Evolutionary conservation across 2,329 filamentous ascomycete species (phyloP), one percentile per base, ranked within the genome.

Genomic region (Calonectria fujianensis): DNA sequence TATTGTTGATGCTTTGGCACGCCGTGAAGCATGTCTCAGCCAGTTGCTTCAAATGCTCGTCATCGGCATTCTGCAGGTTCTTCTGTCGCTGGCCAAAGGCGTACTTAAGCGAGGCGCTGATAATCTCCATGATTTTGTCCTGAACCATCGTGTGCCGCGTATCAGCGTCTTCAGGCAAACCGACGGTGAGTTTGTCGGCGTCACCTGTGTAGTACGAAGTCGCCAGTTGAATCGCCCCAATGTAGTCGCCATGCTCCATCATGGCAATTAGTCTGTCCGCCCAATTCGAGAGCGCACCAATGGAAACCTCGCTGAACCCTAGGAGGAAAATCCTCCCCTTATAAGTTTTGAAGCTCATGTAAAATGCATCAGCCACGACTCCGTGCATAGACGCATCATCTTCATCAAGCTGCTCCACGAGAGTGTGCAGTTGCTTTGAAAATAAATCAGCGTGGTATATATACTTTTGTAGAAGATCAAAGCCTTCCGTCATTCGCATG

Each of bases 181-280:
- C 97, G 70, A 99, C 95, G 0, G 97, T 98, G 66, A 98, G 90
- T 84, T 97, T 98, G 84, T 98, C 95, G n/a, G 95, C 92, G 81
- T 96, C 93, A 31, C 97, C 97, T 10, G 92, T 93, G 83, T 98
- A 98, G 85, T 98, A 99, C 0, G 94, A 94, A 0, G 96, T 98
- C 13, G 96, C 97, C 73, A 99, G 89, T 77, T 94, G 91, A 74
- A 99, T 98, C 2, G 97, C 96, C 16, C 93, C 94, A 77, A 99
- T 94, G 82, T 98, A 98, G 84, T 98, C 96, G n/a, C 97, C 97
- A 72, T 96, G 92, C 83, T 98, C 96, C 95, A 99, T 98, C 79
- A 98, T 89, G 0, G 96, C 96, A 78, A 98, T 93, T 24, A 99
- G 88, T 51, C 97, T 91, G 84, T 99, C 97, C 3, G 97, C 96